Evolutionary conservation across 208 protist genomes (phyloP).

Genomic region (Trypanosomatidae sp.): DNA sequence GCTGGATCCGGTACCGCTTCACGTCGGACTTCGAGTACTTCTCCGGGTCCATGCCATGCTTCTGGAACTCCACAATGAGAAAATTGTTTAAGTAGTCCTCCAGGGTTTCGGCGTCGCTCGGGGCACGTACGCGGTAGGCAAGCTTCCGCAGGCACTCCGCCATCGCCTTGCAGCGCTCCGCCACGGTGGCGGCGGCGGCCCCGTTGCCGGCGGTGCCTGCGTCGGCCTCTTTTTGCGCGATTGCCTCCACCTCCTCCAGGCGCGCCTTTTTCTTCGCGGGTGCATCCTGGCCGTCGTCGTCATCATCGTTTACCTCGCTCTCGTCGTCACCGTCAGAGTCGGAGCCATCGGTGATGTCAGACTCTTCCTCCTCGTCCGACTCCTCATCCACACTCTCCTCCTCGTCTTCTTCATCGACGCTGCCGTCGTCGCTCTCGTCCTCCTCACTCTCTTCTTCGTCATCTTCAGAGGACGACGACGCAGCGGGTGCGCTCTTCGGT

Average conservation of each 20-base stretch:
- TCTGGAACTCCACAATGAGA: conserved; percentile 65
- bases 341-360: conserved; percentile 33
- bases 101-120: conserved; percentile 43
- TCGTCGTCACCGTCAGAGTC: conserved; percentile 38
- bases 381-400: conserved; percentile 24
- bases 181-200: conserved; percentile 21
- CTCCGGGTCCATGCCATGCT: conserved; percentile 67
- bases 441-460: conserved; percentile 10
- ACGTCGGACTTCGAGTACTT: conserved; percentile 59
- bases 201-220: neutral
- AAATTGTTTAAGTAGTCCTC: conserved; percentile 66
- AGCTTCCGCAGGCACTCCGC: conserved; percentile 66
- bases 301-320: conserved; percentile 22
- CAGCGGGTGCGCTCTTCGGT: no score
- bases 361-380: conserved; percentile 35
- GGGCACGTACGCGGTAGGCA: conserved; percentile 54
- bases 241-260: conserved; percentile 28
- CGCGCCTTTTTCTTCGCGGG: conserved; percentile 49
- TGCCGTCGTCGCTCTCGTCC: conserved; percentile 7
- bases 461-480: no score
- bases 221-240: neutral
- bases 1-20: conserved; percentile 60
- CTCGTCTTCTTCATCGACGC: conserved; percentile 14
- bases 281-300: neutral
- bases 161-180: conserved; percentile 76